Base-by-base conservation (phyloP, 129 eudicot species). In the Flaveria linearis region DNA sequence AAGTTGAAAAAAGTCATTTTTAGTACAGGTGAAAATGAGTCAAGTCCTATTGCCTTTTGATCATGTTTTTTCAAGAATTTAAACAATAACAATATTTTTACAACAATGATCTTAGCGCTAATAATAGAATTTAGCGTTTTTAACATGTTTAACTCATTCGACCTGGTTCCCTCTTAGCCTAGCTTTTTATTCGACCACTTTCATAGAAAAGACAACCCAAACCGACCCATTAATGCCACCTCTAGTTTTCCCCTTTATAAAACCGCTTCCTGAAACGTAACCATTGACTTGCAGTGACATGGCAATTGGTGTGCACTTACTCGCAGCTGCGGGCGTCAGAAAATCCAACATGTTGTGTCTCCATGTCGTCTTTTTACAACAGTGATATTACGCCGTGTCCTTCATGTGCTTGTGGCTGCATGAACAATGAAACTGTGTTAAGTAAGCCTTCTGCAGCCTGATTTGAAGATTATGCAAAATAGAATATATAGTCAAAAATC, bases 301-400 rank as follows among this genome's bases (percentile, higher is more conserved):
- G 88, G 91, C 75, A 72, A 71, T 57, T 87, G 57, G 82, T 71
- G 22, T 87, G 88, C 68, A 76, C 79, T 68, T 87, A 82, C 83
- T 87, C 91, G 9, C 86, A 82, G 62, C 66, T 87, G 43, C 53
- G 80, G 78, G 91, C 86, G 9, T 84, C 86, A 1, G 57, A 39
- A 69, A 76, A 57, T n/a, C 88, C 88, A 50, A 78, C 83, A 0
- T 87, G 91, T 82, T 82, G 87, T 9, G 86, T 87, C n/a, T 84
- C 88, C 9, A 55, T 87, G 75, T 87, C 91, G 3, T 78, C 91
- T 42, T 87, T 87, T 57, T 84, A 87, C 88, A 87, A 69, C 64
- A 69, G 41, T 26, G 81, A 72, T 41, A 80, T 87, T 69, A 87
- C 84, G 5, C 81, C 86, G 9, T 87, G 91, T 77, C 86, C 88